A percentile compares a stretch with the other conserved stretches of the same genome.
These are phyloP conservation scores for Rhizopogon vinicolor DNA, from an alignment of 768 basidiomycete species.

Conservation along the genomic window DNA sequence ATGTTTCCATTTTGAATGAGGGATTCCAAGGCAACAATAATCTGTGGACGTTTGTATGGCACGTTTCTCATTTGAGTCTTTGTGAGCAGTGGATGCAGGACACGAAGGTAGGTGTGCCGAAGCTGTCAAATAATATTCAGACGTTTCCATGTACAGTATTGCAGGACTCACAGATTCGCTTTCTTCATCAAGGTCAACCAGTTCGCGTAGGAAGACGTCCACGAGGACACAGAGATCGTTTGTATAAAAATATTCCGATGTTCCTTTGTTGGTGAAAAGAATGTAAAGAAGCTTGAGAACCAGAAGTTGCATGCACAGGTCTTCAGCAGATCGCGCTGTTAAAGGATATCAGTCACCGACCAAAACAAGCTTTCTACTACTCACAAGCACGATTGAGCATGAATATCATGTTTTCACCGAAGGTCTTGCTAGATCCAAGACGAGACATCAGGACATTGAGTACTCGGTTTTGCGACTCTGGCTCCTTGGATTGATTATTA, in stretches of 20 bases:
- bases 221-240: constrained; percentile 96
- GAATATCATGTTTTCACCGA: constrained; percentile 98
- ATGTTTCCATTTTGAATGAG: constrained; percentile 71
- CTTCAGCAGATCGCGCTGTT: constrained; percentile 83
- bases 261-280: constrained; percentile 89
- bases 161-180: constrained; percentile 73
- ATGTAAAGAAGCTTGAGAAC: constrained; percentile 94
- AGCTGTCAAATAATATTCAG: constrained; percentile 37
- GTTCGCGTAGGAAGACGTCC: constrained; percentile 95
- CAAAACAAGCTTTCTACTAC: constrained; percentile 23
- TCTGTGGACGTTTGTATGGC: constrained; percentile 91
- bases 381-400: constrained; percentile 94
- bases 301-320: constrained; percentile 90
- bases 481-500: constrained; percentile 20
- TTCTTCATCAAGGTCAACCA: constrained; percentile 89
- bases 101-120: constrained; percentile 95
- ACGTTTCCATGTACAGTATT: not conserved
- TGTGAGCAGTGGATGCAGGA: constrained; percentile 90
- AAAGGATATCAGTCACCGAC: constrained; percentile 5
- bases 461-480: constrained; percentile 68
- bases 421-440: constrained; percentile 84
- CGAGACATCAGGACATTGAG: constrained; percentile 81
- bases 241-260: constrained; percentile 96
- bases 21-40: constrained; percentile 77
- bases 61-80: constrained; percentile 84